A percentile compares a stretch with the other conserved stretches of the same genome.
phyloP scores from a whole-genome alignment of 805 yeast genomes.

The Cephaloascus albidus region DNA sequence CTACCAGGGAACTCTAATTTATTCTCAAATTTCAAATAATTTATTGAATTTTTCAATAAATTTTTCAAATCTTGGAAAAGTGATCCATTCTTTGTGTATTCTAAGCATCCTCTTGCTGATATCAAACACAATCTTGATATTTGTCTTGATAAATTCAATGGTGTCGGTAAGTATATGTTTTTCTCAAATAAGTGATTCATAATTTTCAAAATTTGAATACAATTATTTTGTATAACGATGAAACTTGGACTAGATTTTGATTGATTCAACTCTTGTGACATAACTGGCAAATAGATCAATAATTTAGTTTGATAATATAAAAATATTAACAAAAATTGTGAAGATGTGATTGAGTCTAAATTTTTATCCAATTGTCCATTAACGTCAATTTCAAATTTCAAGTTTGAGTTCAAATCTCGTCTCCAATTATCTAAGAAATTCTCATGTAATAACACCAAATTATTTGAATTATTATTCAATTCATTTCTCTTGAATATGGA shows the following conservation, averaged over 20 bases:
- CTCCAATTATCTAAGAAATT: slow-evolving; percentile 75
- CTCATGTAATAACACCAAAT: slow-evolving; percentile 32
- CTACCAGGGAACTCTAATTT: slow-evolving; percentile 50
- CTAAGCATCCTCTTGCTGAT: slow-evolving; percentile 70
- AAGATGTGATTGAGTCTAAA: slow-evolving; percentile 20
- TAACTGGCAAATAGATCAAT: slow-evolving; percentile 51
- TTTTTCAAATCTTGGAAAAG: slow-evolving; percentile 60
- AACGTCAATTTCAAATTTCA: slow-evolving; percentile 56
- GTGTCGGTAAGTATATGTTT: slow-evolving; percentile 47
- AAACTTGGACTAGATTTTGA: slow-evolving; percentile 38
- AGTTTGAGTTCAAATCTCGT: slow-evolving; percentile 49
- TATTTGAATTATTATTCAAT: slow-evolving; percentile 13
- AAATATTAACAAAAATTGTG: slow-evolving; percentile 44
- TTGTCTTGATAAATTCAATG: slow-evolving; percentile 53
- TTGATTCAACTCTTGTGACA: slow-evolving; percentile 6
- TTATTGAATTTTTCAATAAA: slow-evolving; percentile 40
- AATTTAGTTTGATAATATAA: slow-evolving; percentile 55
- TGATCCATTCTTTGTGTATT: slow-evolving; percentile 78
- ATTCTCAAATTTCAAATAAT: slow-evolving; percentile 42
- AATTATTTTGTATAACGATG: slow-evolving; percentile 60
- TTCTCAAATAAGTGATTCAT: slow-evolving; percentile 31
- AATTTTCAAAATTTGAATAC: slow-evolving; percentile 48
- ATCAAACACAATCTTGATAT: slow-evolving; percentile 54
- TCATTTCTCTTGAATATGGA: slow-evolving; percentile 56
- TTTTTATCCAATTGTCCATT: slow-evolving; percentile 37